phyloP scores from a whole-genome alignment of 2,329 filamentous ascomycete genomes.

The Sporothrix sp. region DNA sequence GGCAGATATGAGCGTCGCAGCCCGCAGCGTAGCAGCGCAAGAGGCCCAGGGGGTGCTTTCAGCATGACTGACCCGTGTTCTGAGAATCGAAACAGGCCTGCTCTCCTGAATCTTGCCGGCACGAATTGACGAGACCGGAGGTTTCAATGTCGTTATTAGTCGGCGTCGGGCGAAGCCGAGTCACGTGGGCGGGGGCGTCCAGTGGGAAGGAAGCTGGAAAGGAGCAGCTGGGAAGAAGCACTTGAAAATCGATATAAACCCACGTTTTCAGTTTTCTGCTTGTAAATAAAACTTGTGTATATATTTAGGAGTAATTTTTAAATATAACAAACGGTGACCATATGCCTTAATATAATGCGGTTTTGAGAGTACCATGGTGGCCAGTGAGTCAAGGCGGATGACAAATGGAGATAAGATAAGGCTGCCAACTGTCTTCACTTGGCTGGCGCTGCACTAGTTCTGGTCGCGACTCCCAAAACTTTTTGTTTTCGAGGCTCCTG shows the following conservation, averaged over 20 bases:
- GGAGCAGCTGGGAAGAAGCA: too few species aligned
- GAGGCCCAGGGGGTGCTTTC: slow-evolving; percentile 6
- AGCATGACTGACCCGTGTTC: slow-evolving; percentile 19
- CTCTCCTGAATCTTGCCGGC: neutral
- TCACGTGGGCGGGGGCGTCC: slow-evolving; percentile 6
- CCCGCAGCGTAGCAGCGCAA: neutral
- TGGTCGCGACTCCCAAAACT: slow-evolving; percentile 5
- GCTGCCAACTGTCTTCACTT: neutral
- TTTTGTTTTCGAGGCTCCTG: neutral
- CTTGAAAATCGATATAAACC: too few species aligned
- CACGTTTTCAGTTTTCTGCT: too few species aligned
- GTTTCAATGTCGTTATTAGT: neutral
- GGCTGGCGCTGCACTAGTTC: slow-evolving; percentile 1
- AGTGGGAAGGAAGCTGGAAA: too few species aligned
- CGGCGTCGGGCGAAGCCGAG: neutral
- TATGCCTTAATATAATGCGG: too few species aligned
- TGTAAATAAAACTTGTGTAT: too few species aligned
- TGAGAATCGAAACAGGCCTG: neutral
- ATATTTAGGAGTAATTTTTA: too few species aligned
- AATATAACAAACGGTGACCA: too few species aligned
- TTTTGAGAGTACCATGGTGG: too few species aligned
- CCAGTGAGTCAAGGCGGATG: too few species aligned
- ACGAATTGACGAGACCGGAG: neutral
- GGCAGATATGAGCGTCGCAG: slow-evolving; percentile 8
- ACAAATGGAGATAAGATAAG: too few species aligned